These are phyloP conservation scores for Dichomitus squalens DNA, from an alignment of 1,284 basidiomycete species.

Conservation along the genomic window DNA sequence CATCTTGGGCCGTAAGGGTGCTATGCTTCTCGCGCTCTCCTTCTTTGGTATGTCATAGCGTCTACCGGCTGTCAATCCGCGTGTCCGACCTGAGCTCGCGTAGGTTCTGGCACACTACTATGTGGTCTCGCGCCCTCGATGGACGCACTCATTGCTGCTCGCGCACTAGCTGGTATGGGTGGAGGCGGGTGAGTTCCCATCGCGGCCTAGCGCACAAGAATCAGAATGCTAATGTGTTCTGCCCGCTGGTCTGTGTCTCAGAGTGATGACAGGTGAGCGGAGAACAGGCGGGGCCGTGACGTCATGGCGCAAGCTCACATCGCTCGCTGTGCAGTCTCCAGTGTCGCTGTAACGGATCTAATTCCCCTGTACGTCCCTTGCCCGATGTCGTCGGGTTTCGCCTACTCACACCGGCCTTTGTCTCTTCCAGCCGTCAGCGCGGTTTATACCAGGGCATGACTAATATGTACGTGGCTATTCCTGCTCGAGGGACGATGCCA, in stretches of 20 bases:
- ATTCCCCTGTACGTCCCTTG: slow-evolving; percentile 70
- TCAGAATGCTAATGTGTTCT: slow-evolving; percentile 22
- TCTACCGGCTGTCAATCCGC: slow-evolving; percentile 5
- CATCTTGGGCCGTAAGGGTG: slow-evolving; percentile 84
- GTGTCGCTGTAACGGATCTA: slow-evolving; percentile 75
- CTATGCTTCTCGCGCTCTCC: slow-evolving; percentile 78
- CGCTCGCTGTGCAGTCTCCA: slow-evolving; percentile 59
- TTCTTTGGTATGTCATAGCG: slow-evolving; percentile 66
- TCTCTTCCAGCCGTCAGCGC: slow-evolving; percentile 66
- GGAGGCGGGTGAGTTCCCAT: slow-evolving; percentile 73
- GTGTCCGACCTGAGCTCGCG: slow-evolving; percentile 4
- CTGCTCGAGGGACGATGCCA: slow-evolving; percentile 7
- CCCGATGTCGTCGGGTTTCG: slow-evolving; percentile 6
- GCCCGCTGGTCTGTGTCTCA: slow-evolving; percentile 30
- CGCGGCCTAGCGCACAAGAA: slow-evolving; percentile 7
- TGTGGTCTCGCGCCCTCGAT: slow-evolving; percentile 86
- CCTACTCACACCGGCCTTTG: slow-evolving; percentile 13
- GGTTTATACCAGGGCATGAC: slow-evolving; percentile 89
- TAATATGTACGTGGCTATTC: slow-evolving; percentile 64
- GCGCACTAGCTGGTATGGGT: slow-evolving; percentile 88
- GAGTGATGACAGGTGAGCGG: slow-evolving; percentile 77
- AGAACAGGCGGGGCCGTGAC: slow-evolving; percentile 19
- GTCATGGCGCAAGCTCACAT: slow-evolving; percentile 25
- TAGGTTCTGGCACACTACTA: slow-evolving; percentile 78
- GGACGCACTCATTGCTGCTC: slow-evolving; percentile 78